Percentiles rank a stretch among this genome's conserved stretches.
These are phyloP conservation scores for Globisporangium nagaii DNA, from an alignment of 352 stramenopile genomes.

Conservation along the genomic window DNA sequence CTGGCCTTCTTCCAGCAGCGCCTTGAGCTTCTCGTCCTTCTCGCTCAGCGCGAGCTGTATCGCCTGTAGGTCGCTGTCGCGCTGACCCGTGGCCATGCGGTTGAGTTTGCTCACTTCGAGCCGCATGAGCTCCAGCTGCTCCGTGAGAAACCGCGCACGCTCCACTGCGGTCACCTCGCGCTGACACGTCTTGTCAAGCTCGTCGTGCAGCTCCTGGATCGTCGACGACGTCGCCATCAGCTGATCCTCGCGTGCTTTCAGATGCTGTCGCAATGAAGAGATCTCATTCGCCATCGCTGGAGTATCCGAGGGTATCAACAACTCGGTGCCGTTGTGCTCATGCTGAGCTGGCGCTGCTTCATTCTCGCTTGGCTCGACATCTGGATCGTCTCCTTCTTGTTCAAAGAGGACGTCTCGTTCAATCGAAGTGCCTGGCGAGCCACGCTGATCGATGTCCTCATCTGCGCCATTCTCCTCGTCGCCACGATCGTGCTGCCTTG, in stretches of 20 bases:
- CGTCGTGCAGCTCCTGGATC: constrained; percentile 68
- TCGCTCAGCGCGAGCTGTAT: constrained; percentile 61
- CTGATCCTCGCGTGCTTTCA: constrained; percentile 57
- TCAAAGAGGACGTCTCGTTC: too few relatives aligned
- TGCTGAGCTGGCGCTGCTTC: not conserved
- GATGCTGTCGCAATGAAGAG: constrained; percentile 24
- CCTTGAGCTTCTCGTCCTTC: constrained; percentile 70
- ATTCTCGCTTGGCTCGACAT: not conserved
- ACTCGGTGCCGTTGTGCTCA: not conserved
- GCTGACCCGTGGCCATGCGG: constrained; percentile 28
- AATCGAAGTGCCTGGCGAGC: too few relatives aligned
- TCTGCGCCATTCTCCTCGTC: too few relatives aligned
- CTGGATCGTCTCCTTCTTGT: not conserved
- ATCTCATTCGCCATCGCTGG: constrained; percentile 8
- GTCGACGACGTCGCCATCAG: constrained; percentile 52
- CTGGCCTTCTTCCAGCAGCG: constrained; percentile 68
- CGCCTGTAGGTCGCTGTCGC: constrained; percentile 39
- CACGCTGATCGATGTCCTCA: too few relatives aligned
- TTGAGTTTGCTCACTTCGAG: constrained; percentile 56
- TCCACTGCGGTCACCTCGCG: constrained; percentile 62
- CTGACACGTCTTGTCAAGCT: constrained; percentile 68
- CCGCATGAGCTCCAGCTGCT: constrained; percentile 61
- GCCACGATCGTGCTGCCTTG: too few relatives aligned
- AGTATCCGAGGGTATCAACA: not conserved
- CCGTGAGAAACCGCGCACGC: constrained; percentile 46